These are phyloP conservation scores for Sabuloglossum arenarium DNA, from an alignment of 495 filamentous ascomycete species.

Conservation along the genomic window DNA sequence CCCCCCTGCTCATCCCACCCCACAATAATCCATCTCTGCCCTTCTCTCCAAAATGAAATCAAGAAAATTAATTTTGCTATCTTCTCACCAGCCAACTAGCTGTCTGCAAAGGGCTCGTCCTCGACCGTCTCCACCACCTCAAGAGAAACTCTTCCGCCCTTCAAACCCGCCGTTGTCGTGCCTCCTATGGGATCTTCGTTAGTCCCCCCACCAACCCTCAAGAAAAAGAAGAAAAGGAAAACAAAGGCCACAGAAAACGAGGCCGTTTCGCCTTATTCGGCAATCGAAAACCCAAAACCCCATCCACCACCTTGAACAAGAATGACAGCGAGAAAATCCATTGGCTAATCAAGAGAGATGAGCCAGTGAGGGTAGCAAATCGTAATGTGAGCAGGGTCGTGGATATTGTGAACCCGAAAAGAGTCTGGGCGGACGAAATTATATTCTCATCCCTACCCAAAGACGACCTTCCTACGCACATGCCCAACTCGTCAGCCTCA, in stretches of 20 bases:
- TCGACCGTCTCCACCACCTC: constrained; percentile 11
- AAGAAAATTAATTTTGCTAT: no score
- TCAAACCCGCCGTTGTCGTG: neutral
- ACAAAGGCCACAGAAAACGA: neutral
- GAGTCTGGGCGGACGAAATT: neutral
- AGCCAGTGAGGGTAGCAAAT: neutral
- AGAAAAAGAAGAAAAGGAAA: no score
- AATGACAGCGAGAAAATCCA: neutral
- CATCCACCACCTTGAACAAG: neutral
- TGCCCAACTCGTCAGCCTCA: neutral
- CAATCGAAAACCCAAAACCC: no score
- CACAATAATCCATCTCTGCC: no score
- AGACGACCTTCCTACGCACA: neutral
- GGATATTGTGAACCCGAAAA: neutral
- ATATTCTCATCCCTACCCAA: neutral
- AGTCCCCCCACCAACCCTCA: no score
- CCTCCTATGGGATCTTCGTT: neutral
- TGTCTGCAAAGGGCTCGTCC: constrained; percentile 20
- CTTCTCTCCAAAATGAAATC: constrained; percentile 1
- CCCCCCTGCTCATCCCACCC: no score
- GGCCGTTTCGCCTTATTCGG: no score
- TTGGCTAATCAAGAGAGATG: neutral
- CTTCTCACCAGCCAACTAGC: constrained; percentile 21
- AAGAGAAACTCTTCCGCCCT: neutral
- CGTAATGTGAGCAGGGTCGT: neutral